Conservation (phyloP, 768 basidiomycete species). For the Pleurotus sapidus region DNA sequence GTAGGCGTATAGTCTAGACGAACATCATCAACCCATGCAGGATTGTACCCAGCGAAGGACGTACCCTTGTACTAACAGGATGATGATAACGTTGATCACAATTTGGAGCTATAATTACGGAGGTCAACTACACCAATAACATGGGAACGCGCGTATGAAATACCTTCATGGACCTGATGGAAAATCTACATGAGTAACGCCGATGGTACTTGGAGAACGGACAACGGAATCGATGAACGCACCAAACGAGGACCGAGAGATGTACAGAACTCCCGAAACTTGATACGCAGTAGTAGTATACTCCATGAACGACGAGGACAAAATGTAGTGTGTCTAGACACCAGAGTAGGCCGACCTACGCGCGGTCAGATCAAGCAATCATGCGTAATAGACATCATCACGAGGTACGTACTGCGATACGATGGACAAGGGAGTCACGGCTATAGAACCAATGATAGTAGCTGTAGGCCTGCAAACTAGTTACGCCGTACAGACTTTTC, state of each 20-base stretch:
- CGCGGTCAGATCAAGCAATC: neutral
- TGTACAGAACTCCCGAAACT: neutral
- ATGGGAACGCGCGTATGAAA: no score
- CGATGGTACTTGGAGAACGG: no score
- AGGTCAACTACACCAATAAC: no score
- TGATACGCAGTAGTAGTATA: neutral
- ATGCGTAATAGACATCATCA: neutral
- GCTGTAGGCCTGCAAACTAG: neutral
- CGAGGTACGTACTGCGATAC: neutral
- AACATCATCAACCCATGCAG: no score
- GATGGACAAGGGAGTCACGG: neutral
- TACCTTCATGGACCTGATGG: neutral
- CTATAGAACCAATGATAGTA: neutral
- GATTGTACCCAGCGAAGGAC: neutral
- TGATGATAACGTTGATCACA: neutral
- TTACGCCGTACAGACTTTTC: neutral
- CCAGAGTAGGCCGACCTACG: neutral
- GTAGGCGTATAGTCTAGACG: neutral
- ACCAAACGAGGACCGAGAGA: neutral
- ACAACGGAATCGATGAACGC: no score
- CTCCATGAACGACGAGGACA: neutral
- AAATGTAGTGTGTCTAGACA: neutral
- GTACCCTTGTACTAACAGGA: neutral
- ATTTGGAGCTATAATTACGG: neutral
- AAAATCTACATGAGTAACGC: no score